Evolutionary conservation across 371 early-diverging fungal genomes (phyloP).

Genomic region (Apophysomyces variabilis): DNA sequence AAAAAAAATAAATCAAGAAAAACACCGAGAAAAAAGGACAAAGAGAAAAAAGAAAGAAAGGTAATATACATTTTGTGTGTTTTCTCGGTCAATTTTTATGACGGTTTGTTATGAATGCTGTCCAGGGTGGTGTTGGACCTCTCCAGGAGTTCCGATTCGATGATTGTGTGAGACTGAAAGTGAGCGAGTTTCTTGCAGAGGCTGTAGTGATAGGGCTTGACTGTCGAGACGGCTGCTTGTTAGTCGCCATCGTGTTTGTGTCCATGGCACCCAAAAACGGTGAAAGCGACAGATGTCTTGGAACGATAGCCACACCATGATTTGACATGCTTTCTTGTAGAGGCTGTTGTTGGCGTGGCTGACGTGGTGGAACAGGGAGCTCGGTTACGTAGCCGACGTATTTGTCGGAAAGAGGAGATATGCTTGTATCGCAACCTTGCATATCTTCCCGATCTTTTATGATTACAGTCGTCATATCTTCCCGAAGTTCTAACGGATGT

Average conservation of each 20-base stretch:
- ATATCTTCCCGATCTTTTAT: not conserved
- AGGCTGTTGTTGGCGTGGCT: slow-evolving; percentile 16
- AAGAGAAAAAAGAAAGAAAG: not conserved
- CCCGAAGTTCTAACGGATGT: not conserved
- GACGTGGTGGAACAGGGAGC: not conserved
- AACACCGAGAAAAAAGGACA: slow-evolving; percentile 4
- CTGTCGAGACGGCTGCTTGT: not conserved
- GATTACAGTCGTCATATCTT: not conserved
- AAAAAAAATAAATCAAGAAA: not conserved
- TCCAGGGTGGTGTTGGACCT: slow-evolving; percentile 28
- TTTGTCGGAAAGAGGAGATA: not conserved
- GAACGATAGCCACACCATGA: not conserved
- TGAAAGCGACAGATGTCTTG: slow-evolving; percentile 13
- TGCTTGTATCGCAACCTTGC: not conserved
- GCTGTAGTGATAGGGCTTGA: not conserved
- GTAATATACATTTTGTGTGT: not conserved
- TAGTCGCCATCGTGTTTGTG: not conserved
- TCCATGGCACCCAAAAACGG: slow-evolving; percentile 10
- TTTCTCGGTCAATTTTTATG: slow-evolving; percentile 9
- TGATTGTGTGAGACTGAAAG: not conserved
- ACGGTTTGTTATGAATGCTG: slow-evolving; percentile 7
- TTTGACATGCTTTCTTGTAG: slow-evolving; percentile 18
- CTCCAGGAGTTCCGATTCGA: slow-evolving; percentile 13
- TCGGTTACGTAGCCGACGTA: not conserved
- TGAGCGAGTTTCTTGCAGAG: not conserved